Evolutionary conservation across 768 basidiomycete species (phyloP).

Genomic region (Panellus pusillus): DNA sequence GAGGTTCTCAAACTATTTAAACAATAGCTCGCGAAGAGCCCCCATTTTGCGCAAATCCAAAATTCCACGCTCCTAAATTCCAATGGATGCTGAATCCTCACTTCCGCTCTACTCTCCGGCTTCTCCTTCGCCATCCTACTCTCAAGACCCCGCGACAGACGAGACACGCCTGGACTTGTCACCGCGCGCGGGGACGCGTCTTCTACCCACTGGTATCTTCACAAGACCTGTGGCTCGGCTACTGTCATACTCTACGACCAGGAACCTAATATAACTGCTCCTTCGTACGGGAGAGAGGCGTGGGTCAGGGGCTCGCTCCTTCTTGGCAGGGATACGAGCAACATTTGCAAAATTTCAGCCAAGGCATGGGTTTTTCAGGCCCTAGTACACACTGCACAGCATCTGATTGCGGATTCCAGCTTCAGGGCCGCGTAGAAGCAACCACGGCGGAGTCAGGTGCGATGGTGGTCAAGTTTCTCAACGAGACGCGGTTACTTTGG

Average conservation of each 20-base stretch:
- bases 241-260: conserved; percentile 18
- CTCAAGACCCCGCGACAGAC: conserved; percentile 14
- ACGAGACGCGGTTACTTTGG: conserved; percentile 2
- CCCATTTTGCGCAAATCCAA: too few relatives aligned
- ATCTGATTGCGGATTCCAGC: not conserved
- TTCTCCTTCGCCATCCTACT: conserved; percentile 14
- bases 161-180: conserved; percentile 13
- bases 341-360: conserved; percentile 5
- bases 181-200: conserved; percentile 1
- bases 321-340: conserved; percentile 4
- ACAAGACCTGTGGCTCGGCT: conserved; percentile 8
- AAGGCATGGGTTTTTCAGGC: conserved; percentile 1
- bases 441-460: conserved; percentile 10
- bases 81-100: too few relatives aligned
- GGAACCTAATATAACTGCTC: not conserved
- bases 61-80: too few relatives aligned
- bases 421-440: conserved; percentile 12
- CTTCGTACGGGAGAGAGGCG: conserved; percentile 6
- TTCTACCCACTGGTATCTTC: conserved; percentile 12
- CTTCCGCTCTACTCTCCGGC: conserved; percentile 9
- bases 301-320: conserved; percentile 10
- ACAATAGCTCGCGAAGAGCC: too few relatives aligned
- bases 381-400: not conserved
- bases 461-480: not conserved
- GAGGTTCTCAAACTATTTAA: too few relatives aligned